phyloP scores from a whole-genome alignment of 1,139 yeast genomes.

The Candida anutae region DNA sequence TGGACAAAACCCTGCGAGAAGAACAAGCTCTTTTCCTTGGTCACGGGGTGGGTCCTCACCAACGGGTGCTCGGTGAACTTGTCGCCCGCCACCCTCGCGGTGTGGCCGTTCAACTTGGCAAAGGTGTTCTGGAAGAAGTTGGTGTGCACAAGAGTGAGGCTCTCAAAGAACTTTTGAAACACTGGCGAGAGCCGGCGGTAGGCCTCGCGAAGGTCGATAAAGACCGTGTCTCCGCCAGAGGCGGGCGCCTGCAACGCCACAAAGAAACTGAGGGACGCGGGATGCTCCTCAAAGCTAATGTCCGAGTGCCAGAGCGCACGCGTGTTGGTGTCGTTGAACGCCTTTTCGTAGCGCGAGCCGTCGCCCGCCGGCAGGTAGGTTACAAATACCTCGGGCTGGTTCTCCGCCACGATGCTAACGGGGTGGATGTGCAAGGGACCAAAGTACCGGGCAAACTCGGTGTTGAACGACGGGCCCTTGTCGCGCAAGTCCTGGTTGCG shows the following conservation, averaged over 20 bases:
- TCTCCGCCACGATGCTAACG: conserved; percentile 18
- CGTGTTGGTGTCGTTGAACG: conserved; percentile 13
- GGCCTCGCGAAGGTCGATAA: conserved; percentile 25
- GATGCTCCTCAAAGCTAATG: conserved; percentile 24
- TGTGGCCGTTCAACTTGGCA: conserved; percentile 9
- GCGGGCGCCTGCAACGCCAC: conserved; percentile 26
- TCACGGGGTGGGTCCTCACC: conserved; percentile 23
- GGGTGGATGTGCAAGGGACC: conserved; percentile 29
- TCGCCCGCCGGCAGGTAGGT: conserved; percentile 24
- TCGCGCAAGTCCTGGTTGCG: conserved; percentile 25
- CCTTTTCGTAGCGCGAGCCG: conserved; percentile 12
- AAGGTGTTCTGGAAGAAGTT: conserved; percentile 16
- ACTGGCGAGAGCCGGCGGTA: conserved; percentile 24
- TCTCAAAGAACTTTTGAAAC: conserved; percentile 19
- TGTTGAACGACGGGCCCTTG: conserved; percentile 22
- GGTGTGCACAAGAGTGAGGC: conserved; percentile 19
- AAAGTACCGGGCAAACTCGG: conserved; percentile 21
- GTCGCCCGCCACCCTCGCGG: conserved; percentile 14
- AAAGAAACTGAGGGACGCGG: conserved; percentile 23
- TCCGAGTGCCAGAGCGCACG: conserved; percentile 23
- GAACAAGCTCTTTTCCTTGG: conserved; percentile 20
- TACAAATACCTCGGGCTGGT: conserved; percentile 21
- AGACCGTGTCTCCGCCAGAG: conserved; percentile 28
- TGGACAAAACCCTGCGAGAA: no score
- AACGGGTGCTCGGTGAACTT: conserved; percentile 21